These are phyloP conservation scores for Centrapalus pauciflorus DNA, from an alignment of 129 eudicot species.

Conservation along the genomic window DNA sequence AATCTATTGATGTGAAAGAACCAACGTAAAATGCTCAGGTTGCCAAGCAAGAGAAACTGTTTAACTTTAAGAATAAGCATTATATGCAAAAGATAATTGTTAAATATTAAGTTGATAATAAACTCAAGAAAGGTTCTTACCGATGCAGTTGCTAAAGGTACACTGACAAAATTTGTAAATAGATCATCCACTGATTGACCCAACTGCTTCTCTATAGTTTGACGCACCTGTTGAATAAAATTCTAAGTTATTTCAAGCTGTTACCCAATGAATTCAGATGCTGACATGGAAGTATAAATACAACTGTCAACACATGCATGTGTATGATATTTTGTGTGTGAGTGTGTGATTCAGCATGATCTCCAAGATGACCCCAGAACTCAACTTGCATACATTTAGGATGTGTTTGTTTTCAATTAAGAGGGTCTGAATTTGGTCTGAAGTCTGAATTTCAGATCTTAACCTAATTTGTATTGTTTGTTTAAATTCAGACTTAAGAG, in stretches of 20 bases:
- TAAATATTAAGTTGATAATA: background rate
- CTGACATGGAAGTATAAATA: background rate
- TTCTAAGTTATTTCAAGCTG: background rate
- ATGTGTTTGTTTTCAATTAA: no score
- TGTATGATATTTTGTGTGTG: background rate
- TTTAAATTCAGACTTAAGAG: no score
- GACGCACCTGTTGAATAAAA: conserved; percentile 52
- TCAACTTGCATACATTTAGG: no score
- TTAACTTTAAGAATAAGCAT: background rate
- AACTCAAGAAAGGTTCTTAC: conserved; percentile 39
- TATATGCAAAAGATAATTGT: background rate
- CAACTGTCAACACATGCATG: background rate
- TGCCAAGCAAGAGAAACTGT: background rate
- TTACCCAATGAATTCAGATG: background rate
- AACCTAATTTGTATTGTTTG: no score
- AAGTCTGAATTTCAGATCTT: no score
- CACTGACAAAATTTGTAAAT: conserved; percentile 52
- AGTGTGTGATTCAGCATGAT: background rate
- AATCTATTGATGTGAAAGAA: background rate
- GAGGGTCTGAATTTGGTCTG: no score
- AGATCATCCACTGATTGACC: conserved; percentile 74
- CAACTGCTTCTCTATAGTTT: conserved; percentile 67
- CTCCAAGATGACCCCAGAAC: no score
- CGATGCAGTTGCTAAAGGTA: conserved; percentile 94
- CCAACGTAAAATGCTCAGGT: conserved; percentile 6